Base-by-base conservation (phyloP, 1,284 basidiomycete species). In the Leccinum solheimii region DNA sequence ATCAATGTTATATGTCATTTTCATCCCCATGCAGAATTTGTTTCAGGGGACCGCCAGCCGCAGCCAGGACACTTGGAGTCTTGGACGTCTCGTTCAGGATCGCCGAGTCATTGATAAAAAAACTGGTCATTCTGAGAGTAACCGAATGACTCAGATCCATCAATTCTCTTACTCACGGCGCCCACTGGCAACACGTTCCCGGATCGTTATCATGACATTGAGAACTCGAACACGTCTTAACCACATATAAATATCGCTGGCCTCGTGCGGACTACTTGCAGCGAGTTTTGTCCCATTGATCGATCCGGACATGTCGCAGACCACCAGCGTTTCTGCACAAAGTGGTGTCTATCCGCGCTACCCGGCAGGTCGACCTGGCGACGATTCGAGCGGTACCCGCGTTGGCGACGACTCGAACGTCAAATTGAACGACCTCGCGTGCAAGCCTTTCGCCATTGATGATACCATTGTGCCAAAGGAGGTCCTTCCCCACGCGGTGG, bases 241-340 rank as follows among this genome's bases (percentile, higher is more conserved):
- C 3, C 23, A 7, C 23, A 55, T 63, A 68, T 67, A 67, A 63
- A 59, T 67, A 62, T 36, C 49, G 9, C 27, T 51, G 16, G 38
- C 38, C 38, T 40, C 38, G 38, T 40, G 38, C 16, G 9, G 38
- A 16, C 3, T n/a, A n/a, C 8, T 40, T 16, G 38, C 38, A 40
- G 5, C 7, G 13, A 53, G 4, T 14, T n/a, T 38, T 5, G 1
- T 40, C 40, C 6, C 40, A 10, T 38, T 40, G 14, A 10, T 45
- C 55, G 19, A 55, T 32, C 32, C 32, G 32, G 55, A 1, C 40
- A 69, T 70, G 71, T 45, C 43, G n/a, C 55, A 68, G n/a, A 49
- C 56, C 30, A 60, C 58, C 13, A 43, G 19, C 3, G 4, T 60
- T 30, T 56, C 55, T 4, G 21, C 40, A 19, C 58, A 66, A 53